Percentiles rank a stretch among this genome's conserved stretches.
phyloP scores from a whole-genome alignment of 2,329 filamentous ascomycete genomes.

The Chrysoporthe puriensis region DNA sequence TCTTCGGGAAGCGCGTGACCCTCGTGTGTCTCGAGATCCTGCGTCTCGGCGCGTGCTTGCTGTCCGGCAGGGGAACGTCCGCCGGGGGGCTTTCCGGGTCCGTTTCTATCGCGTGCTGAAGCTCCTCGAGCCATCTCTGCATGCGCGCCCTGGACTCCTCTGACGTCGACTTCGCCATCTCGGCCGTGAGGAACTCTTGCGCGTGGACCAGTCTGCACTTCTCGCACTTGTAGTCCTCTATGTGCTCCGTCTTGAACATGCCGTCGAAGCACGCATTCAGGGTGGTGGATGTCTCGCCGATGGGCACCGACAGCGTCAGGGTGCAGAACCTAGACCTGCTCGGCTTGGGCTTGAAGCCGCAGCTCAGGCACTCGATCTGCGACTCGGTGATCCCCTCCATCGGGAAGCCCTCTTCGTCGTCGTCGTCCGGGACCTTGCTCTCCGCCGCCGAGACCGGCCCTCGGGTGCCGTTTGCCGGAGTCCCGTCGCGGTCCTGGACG shows the following conservation, averaged over 20 bases:
- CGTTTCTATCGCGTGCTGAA: conserved; percentile 71
- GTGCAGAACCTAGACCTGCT: conserved; percentile 87
- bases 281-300: conserved; percentile 73
- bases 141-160: conserved; percentile 55
- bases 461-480: conserved; percentile 31
- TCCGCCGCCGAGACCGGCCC: conserved; percentile 21
- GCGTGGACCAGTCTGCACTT: conserved; percentile 87
- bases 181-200: conserved; percentile 62
- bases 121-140: conserved; percentile 62
- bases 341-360: conserved; percentile 85
- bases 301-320: conserved; percentile 87
- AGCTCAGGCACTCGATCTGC: conserved; percentile 91
- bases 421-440: conserved; percentile 38
- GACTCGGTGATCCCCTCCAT: conserved; percentile 91
- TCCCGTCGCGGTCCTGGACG: conserved; percentile 25
- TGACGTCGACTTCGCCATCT: conserved; percentile 59
- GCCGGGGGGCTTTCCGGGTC: conserved; percentile 80
- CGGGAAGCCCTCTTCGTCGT: conserved; percentile 76
- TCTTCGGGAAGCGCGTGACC: conserved; percentile 84
- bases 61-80: conserved; percentile 75
- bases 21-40: conserved; percentile 86
- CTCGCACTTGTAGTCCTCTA: conserved; percentile 96
- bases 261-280: conserved; percentile 90
- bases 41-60: conserved; percentile 75
- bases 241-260: conserved; percentile 91